Percentiles rank a stretch among this genome's conserved stretches.
Conservation (phyloP, 2,329 filamentous ascomycete genomes). For the Aspergillus ibericus region DNA sequence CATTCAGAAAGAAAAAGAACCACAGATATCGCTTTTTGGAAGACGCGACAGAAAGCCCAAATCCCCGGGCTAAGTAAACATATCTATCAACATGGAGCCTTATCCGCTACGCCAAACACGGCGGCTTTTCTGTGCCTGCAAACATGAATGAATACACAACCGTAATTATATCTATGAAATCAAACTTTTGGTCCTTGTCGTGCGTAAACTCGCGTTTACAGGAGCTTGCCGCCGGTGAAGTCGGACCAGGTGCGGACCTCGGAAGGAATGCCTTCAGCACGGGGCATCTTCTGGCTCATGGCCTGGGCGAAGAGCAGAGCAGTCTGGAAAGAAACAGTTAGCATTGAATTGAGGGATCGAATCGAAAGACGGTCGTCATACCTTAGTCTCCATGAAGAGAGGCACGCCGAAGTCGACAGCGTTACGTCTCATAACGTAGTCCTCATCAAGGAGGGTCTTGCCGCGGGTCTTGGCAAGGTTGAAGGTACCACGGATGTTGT, state of each 20-base stretch:
- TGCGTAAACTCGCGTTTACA: conserved; percentile 35
- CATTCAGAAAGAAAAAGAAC: conserved; percentile 7
- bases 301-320: conserved; percentile 94
- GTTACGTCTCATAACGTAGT: conserved; percentile 98
- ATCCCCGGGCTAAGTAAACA: conserved; percentile 24
- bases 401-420: conserved; percentile 98
- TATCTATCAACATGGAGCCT: conserved; percentile 34
- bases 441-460: conserved; percentile 82
- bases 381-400: conserved; percentile 97
- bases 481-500: conserved; percentile 94
- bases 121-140: conserved; percentile 21
- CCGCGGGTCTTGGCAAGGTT: conserved; percentile 84
- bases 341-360: not conserved
- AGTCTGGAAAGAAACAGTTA: conserved; percentile 61
- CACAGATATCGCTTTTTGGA: conserved; percentile 12
- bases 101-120: conserved; percentile 28
- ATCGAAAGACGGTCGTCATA: conserved; percentile 49
- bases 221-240: conserved; percentile 72
- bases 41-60: conserved; percentile 12
- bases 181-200: conserved; percentile 19
- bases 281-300: conserved; percentile 94
- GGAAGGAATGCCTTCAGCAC: conserved; percentile 79
- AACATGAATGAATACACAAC: conserved; percentile 16
- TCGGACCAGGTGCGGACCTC: conserved; percentile 95
- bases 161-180: conserved; percentile 23